A percentile compares a stretch with the other conserved stretches of the same genome.
phyloP scores from a whole-genome alignment of 108 stramenopile genomes.

The Fragilariopsis cylindrus region DNA sequence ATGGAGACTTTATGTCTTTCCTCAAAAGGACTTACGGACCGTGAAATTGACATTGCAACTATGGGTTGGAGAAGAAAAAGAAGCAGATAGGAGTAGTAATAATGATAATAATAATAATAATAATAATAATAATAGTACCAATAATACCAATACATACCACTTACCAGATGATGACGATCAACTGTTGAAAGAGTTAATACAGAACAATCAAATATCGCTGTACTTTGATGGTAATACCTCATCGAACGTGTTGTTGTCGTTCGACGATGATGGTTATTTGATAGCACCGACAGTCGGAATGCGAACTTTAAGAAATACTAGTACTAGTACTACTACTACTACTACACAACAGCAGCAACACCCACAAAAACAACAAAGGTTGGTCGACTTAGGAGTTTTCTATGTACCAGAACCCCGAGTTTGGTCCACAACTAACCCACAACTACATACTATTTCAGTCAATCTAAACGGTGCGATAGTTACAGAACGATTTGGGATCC shows the following conservation, averaged over 20 bases:
- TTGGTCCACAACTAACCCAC: conserved; percentile 37
- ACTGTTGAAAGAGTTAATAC: not conserved
- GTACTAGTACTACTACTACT: not conserved
- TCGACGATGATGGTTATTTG: not conserved
- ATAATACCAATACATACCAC: too few relatives aligned
- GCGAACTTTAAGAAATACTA: not conserved
- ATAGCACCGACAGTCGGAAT: not conserved
- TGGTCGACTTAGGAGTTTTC: conserved; percentile 17
- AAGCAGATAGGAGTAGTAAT: not conserved
- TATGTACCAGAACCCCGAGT: conserved; percentile 33
- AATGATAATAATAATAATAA: not conserved
- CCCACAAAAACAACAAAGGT: not conserved
- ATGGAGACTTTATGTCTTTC: conserved; percentile 35
- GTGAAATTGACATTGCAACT: conserved; percentile 23
- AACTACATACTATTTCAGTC: conserved; percentile 32
- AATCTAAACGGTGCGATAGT: conserved; percentile 29
- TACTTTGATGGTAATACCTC: not conserved
- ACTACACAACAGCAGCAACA: not conserved
- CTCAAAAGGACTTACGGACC: conserved; percentile 19
- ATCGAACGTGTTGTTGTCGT: not conserved
- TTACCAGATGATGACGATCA: not conserved
- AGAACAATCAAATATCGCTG: not conserved
- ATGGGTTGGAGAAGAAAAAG: not conserved
- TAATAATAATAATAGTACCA: not conserved
- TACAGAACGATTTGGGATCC: conserved; percentile 43